These are phyloP conservation scores for Monilinia laxa DNA, from an alignment of 2,329 filamentous ascomycete species.

Conservation along the genomic window DNA sequence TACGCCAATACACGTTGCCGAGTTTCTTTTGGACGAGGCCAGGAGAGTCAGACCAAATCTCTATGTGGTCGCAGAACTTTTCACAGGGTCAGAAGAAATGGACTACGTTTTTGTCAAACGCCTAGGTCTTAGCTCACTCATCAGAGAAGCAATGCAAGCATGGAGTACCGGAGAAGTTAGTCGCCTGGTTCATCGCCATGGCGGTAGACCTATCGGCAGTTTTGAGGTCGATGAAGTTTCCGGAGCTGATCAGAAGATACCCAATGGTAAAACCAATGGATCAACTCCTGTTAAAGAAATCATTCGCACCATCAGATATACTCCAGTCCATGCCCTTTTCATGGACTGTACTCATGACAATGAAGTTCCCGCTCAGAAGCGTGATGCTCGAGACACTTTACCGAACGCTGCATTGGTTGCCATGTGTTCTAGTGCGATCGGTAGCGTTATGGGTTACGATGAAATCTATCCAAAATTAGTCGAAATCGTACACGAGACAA, in stretches of 20 bases:
- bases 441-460: conserved; percentile 97
- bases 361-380: conserved; percentile 90
- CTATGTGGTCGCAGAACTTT: conserved; percentile 91
- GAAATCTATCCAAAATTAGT: conserved; percentile 91
- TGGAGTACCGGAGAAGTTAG: conserved; percentile 95
- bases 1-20: conserved; percentile 89
- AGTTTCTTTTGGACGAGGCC: conserved; percentile 94
- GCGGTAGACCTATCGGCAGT: conserved; percentile 90
- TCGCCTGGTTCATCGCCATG: conserved; percentile 87
- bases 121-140: conserved; percentile 85
- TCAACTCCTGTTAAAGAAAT: conserved; percentile 45
- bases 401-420: conserved; percentile 91
- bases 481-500: conserved; percentile 88
- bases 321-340: conserved; percentile 87
- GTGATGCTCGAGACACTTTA: conserved; percentile 89
- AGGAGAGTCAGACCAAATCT: conserved; percentile 81
- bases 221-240: conserved; percentile 91
- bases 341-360: conserved; percentile 99
- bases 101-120: conserved; percentile 95
- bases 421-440: conserved; percentile 93
- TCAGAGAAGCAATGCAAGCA: conserved; percentile 96
- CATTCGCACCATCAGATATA: conserved; percentile 79
- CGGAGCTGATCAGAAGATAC: conserved; percentile 51
- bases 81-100: conserved; percentile 92
- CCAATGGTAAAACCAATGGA: conserved; percentile 38